Conservation (phyloP, 176 grass and related monocot species). For the Avena eriantha region DNA sequence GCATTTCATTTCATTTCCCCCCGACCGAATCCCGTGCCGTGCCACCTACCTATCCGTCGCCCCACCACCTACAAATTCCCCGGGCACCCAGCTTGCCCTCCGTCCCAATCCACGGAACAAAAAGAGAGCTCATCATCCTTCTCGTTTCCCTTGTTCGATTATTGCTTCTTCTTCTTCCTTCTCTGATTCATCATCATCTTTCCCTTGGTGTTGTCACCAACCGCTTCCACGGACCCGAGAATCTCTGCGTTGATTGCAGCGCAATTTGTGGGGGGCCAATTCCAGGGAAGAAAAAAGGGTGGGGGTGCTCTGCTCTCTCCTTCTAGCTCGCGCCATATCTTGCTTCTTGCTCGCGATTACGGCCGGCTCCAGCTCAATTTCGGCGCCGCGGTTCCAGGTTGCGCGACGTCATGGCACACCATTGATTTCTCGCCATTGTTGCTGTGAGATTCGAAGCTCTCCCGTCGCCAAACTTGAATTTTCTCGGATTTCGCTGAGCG, state of each 20-base stretch:
- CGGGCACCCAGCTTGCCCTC: background rate
- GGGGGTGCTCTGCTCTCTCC: background rate
- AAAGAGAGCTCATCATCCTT: background rate
- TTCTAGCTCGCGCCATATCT: background rate
- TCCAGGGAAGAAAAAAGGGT: background rate
- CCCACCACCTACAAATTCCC: constrained; percentile 32
- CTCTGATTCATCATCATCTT: background rate
- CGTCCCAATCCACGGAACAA: constrained; percentile 4
- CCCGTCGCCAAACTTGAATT: background rate
- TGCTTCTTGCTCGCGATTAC: constrained; percentile 11
- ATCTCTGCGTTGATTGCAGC: constrained; percentile 6
- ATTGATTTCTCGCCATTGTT: background rate
- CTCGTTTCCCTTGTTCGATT: constrained; percentile 3
- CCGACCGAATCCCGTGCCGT: constrained; percentile 18
- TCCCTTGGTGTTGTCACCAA: background rate
- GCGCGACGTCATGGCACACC: background rate
- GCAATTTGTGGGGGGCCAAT: background rate
- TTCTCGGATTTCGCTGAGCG: constrained; percentile 29
- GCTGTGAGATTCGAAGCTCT: constrained; percentile 28
- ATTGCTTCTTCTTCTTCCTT: background rate
- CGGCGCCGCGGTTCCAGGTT: background rate
- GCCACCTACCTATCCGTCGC: background rate
- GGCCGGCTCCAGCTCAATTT: constrained; percentile 20
- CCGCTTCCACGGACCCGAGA: background rate
- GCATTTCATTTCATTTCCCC: background rate